Evolutionary conservation across 257 asterid species (phyloP).

Genomic region (Solanum chaucha): DNA sequence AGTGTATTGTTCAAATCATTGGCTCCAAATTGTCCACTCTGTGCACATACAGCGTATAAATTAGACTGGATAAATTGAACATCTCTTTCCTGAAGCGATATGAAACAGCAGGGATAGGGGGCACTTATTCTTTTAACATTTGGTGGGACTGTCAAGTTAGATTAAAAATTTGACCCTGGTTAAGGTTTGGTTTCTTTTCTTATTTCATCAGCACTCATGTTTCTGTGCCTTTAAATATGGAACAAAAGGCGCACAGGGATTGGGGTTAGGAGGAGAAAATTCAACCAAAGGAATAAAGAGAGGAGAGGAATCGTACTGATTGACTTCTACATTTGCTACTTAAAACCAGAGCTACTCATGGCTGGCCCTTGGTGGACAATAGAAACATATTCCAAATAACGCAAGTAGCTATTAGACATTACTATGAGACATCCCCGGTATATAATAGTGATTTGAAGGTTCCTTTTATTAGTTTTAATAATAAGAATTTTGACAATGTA

Average conservation of each 20-base stretch:
- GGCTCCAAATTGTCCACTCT: neutral
- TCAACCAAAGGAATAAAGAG: neutral
- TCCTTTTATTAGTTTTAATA: neutral
- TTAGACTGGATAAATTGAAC: neutral
- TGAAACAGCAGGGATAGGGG: neutral
- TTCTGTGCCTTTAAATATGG: neutral
- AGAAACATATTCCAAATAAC: neutral
- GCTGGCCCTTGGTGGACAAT: neutral
- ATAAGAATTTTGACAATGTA: neutral
- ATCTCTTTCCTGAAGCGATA: neutral
- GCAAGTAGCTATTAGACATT: neutral
- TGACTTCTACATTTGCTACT: neutral
- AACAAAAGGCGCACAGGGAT: neutral
- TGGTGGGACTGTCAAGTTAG: neutral
- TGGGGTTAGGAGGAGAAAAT: neutral
- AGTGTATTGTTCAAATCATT: neutral
- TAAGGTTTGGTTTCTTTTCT: neutral
- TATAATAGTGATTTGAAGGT: neutral
- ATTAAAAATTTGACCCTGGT: neutral
- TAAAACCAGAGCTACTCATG: neutral
- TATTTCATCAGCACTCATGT: neutral
- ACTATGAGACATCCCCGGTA: neutral
- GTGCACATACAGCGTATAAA: neutral
- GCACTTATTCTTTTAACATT: neutral
- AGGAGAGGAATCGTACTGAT: neutral